Evolutionary conservation across 2,329 filamentous ascomycete species (phyloP), one percentile per base, ranked within the genome.

Genomic region (Didymella sp.): DNA sequence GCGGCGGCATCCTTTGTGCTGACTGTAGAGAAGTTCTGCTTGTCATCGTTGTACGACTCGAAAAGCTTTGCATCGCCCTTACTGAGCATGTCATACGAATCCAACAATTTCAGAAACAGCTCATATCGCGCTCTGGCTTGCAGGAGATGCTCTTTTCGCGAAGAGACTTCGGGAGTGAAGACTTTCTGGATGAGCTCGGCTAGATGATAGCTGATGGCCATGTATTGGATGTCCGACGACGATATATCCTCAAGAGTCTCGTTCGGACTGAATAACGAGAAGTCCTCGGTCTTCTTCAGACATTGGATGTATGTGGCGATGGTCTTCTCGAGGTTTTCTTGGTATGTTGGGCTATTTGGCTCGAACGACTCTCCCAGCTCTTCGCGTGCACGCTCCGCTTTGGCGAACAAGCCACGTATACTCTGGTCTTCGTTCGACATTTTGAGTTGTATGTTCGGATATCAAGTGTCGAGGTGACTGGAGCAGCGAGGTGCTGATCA

Each of bases 191-290:
- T 80, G 12, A 97, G 83, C 71, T 96, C 92, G 30, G 92, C 94
- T 50, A 95, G 80, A 69, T 89, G 85, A 75, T 88, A 92, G 75
- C 89, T 84, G 60, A 93, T 85, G 21, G 92, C 84, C 59, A 99
- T 84, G 75, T 94, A 90, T 70, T 92, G 91, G 28, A 99, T 79
- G 70, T 96, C 89, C n/a, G 84, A 83, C 1, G 94, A 96, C 13
- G 90, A 82, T 28, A 97, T 80, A 78, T 99, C 95, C 60, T 99
- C 95, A 35, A 94, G 77, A 0, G 85, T 84, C 76, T 99, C 95
- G 77, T 99, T 99, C 31, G 87, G 83, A 66, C 92, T 96, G 83
- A 98, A 98, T 50, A 99, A 81, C 0, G 90, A 89, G 24, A 95
- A 81, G 58, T 86, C 83, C 63, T 86, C 81, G 62, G 91, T 86